These are phyloP conservation scores for Alternaria arbusti DNA, from an alignment of 2,329 filamentous ascomycete species.

Conservation along the genomic window DNA sequence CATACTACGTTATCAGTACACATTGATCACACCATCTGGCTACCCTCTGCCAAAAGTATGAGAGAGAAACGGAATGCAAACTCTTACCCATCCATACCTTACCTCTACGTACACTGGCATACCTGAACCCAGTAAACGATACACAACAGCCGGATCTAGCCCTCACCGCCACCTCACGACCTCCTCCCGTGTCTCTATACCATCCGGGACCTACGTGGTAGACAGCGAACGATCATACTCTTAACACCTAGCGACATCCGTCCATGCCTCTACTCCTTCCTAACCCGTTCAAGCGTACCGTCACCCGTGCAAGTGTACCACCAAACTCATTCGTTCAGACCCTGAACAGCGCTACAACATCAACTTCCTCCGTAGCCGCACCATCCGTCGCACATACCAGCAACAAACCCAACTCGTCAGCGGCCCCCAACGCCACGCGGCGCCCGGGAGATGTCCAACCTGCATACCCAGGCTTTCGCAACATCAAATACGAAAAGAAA, in stretches of 20 bases:
- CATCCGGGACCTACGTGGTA: not conserved
- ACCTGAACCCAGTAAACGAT: not conserved
- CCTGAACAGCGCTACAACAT: not conserved
- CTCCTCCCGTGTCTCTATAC: not conserved
- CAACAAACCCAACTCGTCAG: not conserved
- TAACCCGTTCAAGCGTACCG: not conserved
- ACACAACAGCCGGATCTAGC: not conserved
- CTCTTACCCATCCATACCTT: too few relatives aligned
- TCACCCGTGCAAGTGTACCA: not conserved
- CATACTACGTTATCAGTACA: not conserved
- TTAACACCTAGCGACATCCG: not conserved
- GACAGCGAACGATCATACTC: not conserved
- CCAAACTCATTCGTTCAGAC: not conserved
- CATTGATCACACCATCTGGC: accelerated
- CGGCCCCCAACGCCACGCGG: not conserved
- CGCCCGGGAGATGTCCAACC: not conserved
- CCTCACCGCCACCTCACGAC: not conserved
- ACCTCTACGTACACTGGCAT: not conserved
- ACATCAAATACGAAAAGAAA: not conserved
- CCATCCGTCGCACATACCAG: not conserved
- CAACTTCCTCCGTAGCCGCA: not conserved
- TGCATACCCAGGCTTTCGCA: not conserved
- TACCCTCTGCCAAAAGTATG: too few relatives aligned
- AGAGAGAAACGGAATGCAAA: not conserved
- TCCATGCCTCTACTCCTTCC: not conserved